phyloP scores from a whole-genome alignment of 768 basidiomycete species.

The Erythrobasidium yunnanense region DNA sequence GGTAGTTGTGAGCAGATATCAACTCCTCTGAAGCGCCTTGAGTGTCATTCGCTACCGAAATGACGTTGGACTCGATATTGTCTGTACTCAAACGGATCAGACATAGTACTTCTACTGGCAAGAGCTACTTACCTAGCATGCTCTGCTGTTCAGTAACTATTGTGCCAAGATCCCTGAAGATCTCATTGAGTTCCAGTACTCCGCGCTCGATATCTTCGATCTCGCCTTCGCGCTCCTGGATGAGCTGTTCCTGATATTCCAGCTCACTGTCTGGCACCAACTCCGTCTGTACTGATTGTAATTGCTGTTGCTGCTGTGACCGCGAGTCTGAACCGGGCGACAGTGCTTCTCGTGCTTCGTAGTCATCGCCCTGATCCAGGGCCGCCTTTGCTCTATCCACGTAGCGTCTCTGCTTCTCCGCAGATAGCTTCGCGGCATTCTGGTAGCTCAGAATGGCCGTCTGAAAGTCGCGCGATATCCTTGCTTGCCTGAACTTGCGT shows the following conservation, averaged over 20 bases:
- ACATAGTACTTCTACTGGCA: neutral
- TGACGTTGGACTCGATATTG: slow-evolving; percentile 88
- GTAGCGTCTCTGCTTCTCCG: slow-evolving; percentile 75
- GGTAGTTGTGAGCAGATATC: slow-evolving; percentile 78
- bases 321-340: neutral
- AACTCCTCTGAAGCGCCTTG: slow-evolving; percentile 74
- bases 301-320: slow-evolving; percentile 35
- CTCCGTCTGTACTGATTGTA: slow-evolving; percentile 39
- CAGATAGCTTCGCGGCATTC: slow-evolving; percentile 76
- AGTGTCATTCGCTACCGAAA: slow-evolving; percentile 71
- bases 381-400: slow-evolving; percentile 76
- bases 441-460: slow-evolving; percentile 83
- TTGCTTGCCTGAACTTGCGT: slow-evolving; percentile 72
- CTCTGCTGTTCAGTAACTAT: slow-evolving; percentile 86
- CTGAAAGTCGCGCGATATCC: slow-evolving; percentile 86
- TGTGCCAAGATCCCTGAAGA: slow-evolving; percentile 90
- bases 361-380: slow-evolving; percentile 50
- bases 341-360: neutral
- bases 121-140: slow-evolving; percentile 64
- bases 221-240: slow-evolving; percentile 84
- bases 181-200: slow-evolving; percentile 88
- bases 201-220: slow-evolving; percentile 94
- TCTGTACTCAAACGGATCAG: slow-evolving; percentile 49
- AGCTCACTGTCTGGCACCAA: slow-evolving; percentile 50
- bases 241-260: slow-evolving; percentile 87